These are phyloP conservation scores for Clitopilus hobsonii DNA, from an alignment of 768 basidiomycete species.

Conservation along the genomic window DNA sequence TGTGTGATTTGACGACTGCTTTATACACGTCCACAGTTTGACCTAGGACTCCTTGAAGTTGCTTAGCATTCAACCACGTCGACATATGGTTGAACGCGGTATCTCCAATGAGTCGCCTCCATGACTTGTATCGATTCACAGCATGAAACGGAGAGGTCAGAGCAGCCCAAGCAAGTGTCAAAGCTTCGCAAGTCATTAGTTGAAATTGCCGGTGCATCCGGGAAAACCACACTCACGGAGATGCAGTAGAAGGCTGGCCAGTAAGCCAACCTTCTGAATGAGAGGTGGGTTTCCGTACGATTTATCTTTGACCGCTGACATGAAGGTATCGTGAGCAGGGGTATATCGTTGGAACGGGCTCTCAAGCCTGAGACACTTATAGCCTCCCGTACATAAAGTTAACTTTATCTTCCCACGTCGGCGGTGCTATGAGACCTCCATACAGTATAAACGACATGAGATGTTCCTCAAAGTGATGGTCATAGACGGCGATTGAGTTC, in stretches of 20 bases:
- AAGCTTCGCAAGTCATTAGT: too few species aligned
- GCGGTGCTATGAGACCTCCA: too few species aligned
- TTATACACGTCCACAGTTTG: constrained; percentile 16
- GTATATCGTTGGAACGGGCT: too few species aligned
- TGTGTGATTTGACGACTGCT: constrained; percentile 14
- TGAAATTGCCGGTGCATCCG: too few species aligned
- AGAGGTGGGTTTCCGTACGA: constrained; percentile 11
- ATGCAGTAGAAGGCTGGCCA: constrained; percentile 3
- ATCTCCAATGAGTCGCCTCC: constrained; percentile 10
- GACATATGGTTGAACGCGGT: constrained; percentile 7
- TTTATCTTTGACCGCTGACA: constrained; percentile 8
- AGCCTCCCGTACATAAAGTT: too few species aligned
- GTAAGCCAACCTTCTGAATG: constrained; percentile 7
- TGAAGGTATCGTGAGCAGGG: too few species aligned
- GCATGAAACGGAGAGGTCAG: constrained; percentile 16
- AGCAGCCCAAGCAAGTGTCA: constrained; percentile 15
- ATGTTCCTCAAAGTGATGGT: too few species aligned
- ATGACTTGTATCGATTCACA: constrained; percentile 14
- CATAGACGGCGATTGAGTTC: too few species aligned
- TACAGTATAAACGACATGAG: too few species aligned
- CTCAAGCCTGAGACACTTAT: too few species aligned
- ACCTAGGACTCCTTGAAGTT: constrained; percentile 19
- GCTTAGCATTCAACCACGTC: constrained; percentile 7
- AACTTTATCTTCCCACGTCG: too few species aligned
- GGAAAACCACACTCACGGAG: constrained; percentile 7